phyloP scores from a whole-genome alignment of 2,329 filamentous ascomycete genomes.

The Apiospora sp. region DNA sequence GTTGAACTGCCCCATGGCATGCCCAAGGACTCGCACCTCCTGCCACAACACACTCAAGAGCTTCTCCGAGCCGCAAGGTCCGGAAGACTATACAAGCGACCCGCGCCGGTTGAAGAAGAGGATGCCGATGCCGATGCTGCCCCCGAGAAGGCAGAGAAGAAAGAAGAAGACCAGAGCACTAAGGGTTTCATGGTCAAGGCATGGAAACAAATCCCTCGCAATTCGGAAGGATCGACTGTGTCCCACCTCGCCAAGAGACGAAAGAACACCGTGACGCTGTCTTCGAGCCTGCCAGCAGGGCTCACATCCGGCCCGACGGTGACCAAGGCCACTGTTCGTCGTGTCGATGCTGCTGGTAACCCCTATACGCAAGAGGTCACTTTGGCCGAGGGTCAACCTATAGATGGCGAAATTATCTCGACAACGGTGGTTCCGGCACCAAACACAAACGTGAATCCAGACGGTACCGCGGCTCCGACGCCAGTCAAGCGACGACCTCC shows the following conservation, averaged over 20 bases:
- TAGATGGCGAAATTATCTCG: constrained; percentile 83
- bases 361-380: constrained; percentile 85
- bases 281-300: constrained; percentile 58
- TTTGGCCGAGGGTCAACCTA: constrained; percentile 77
- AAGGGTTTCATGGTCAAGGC: constrained; percentile 64
- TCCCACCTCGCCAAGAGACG: constrained; percentile 68
- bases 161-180: constrained; percentile 66
- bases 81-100: constrained; percentile 77
- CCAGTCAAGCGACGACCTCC: constrained; percentile 69
- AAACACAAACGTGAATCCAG: constrained; percentile 62
- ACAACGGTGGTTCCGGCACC: constrained; percentile 64
- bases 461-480: constrained; percentile 55
- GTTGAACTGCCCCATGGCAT: constrained; percentile 78
- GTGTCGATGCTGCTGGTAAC: constrained; percentile 80
- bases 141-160: constrained; percentile 64
- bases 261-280: constrained; percentile 66
- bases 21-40: constrained; percentile 83
- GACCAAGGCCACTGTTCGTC: constrained; percentile 81
- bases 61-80: constrained; percentile 83
- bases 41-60: constrained; percentile 82
- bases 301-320: constrained; percentile 63
- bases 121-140: constrained; percentile 59
- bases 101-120: constrained; percentile 67
- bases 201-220: constrained; percentile 70
- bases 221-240: constrained; percentile 59